Evolutionary conservation across 257 asterid species (phyloP).

Genomic region (Forsythia suspensa): DNA sequence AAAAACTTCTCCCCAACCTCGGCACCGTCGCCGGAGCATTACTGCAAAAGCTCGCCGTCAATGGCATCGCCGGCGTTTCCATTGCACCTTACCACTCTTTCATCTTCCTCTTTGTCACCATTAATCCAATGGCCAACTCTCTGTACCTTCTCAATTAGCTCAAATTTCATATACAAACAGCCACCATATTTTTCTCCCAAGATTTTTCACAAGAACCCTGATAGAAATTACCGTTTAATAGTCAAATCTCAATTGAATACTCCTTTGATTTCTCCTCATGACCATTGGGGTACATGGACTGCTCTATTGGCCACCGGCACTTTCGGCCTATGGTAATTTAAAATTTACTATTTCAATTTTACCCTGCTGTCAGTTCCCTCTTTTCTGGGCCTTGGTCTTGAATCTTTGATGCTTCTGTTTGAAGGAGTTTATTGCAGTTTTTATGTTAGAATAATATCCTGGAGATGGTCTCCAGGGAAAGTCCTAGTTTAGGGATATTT

Average conservation of each 20-base stretch:
- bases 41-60: constrained; percentile 22
- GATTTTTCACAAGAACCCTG: constrained; percentile 5
- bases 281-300: constrained; percentile 81
- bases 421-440: too few species aligned
- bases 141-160: constrained; percentile 21
- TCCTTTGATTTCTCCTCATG: constrained; percentile 67
- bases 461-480: too few species aligned
- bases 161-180: constrained; percentile 13
- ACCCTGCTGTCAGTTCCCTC: neutral
- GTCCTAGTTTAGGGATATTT: too few species aligned
- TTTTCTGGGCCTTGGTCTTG: neutral
- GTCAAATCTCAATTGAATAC: constrained; percentile 35
- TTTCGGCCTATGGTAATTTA: constrained; percentile 72
- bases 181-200: constrained; percentile 13
- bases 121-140: neutral
- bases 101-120: constrained; percentile 13
- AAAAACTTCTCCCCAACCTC: neutral
- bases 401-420: neutral
- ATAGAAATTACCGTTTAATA: neutral
- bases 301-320: constrained; percentile 67
- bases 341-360: neutral
- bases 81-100: constrained; percentile 18
- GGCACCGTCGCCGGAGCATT: neutral
- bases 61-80: constrained; percentile 41
- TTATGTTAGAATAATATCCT: too few species aligned